These are phyloP conservation scores for Mycosarcoma maydis DNA, from an alignment of 1,284 basidiomycete genomes.

Conservation along the genomic window DNA sequence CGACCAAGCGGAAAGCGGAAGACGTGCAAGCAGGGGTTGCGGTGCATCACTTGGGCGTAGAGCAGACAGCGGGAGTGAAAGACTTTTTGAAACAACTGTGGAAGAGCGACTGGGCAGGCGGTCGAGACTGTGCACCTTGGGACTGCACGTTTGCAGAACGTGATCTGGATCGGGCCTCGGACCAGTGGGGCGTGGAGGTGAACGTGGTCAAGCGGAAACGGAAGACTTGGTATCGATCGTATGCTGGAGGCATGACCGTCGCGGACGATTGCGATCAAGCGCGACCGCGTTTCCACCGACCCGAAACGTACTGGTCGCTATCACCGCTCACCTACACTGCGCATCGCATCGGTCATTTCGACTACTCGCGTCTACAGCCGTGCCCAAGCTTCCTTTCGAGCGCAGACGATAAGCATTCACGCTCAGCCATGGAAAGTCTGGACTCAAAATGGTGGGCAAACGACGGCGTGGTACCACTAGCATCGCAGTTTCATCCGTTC, in stretches of 20 bases:
- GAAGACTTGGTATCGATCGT: constrained; percentile 44
- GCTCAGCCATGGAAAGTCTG: not conserved
- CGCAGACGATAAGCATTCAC: too few species aligned
- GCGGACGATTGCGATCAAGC: not conserved
- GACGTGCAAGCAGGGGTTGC: too few species aligned
- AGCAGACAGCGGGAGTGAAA: constrained; percentile 9
- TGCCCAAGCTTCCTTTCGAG: constrained; percentile 12
- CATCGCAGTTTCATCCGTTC: constrained; percentile 50
- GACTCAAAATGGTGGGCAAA: constrained; percentile 40
- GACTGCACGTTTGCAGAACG: constrained; percentile 49
- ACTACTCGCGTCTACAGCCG: constrained; percentile 25
- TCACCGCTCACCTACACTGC: constrained; percentile 33
- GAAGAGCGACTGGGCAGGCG: constrained; percentile 50
- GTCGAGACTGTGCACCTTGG: constrained; percentile 51
- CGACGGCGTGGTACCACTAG: constrained; percentile 52
- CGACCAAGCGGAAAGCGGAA: too few species aligned
- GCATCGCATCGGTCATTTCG: constrained; percentile 28
- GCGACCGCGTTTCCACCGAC: constrained; percentile 10
- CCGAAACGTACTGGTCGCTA: constrained; percentile 28
- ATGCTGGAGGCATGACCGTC: constrained; percentile 40
- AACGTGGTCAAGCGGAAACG: not conserved
- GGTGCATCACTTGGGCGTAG: too few species aligned
- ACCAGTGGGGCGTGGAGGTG: constrained; percentile 29
- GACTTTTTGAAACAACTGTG: constrained; percentile 35
- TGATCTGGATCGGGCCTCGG: constrained; percentile 11